Evolutionary conservation across 305 asterid species (phyloP), one percentile per base, ranked within the genome.

Genomic region (Solanum hybrid): DNA sequence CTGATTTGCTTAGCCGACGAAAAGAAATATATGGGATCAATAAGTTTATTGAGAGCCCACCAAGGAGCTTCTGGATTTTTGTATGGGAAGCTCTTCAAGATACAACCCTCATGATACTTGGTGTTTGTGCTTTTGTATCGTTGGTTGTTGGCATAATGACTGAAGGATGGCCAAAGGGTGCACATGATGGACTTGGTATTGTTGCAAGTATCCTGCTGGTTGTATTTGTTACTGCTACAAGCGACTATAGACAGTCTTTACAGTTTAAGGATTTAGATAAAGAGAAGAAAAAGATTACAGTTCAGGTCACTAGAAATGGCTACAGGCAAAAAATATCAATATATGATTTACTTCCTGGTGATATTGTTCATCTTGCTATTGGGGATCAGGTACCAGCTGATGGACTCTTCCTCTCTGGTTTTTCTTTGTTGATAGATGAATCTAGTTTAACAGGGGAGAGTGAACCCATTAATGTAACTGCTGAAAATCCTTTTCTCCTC

Each of bases 311-410:
- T n/a, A 94, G 99, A 92, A 92, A 96, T 80, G 98, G 98, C 46
- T 95, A 92, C 91, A 94, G 99, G 88, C 98, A 96, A 89, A 97
- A 96, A 87, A 89, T 95, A 31, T 97, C 99, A 1, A 97, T 97
- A 87, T 95, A 95, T 90, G 98, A 96, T 90, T 92, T 97, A 89
- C 96, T 97, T 42, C 79, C 98, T 16, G 99, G 99, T 88, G 99
- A 97, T 89, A 90, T 97, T 87, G 99, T 97, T 92, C 99, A 97
- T 94, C 99, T 97, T 85, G 93, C 92, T 87, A 91, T 97, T 17
- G 99, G 99, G 78, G 99, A 97, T 94, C 99, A 95, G 91, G 99
- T 97, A 88, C 99, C 99, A 5, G 98, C 99, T 88, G 99, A 97
- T 93, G 99, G 99, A 64, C 94, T 97, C 88, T 97, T 97, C 87